Conservation (phyloP, 2,329 filamentous ascomycete genomes). For the Westerdykella sp. region DNA sequence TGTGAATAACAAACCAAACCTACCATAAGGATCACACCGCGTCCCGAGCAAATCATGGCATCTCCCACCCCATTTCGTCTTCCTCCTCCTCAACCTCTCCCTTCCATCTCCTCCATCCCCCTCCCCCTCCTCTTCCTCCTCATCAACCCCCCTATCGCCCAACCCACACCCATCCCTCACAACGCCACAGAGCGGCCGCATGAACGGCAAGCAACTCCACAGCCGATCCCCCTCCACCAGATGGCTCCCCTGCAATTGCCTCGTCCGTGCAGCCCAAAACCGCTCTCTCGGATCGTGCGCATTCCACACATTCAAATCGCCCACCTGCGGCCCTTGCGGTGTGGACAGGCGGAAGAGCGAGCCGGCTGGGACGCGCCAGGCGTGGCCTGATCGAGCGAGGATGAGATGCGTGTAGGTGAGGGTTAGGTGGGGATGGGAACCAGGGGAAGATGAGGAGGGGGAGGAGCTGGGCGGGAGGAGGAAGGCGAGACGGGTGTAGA, state of each 20-base stretch:
- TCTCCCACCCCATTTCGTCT: slow-evolving; percentile 56
- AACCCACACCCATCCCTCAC: slow-evolving; percentile 54
- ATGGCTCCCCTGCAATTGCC: slow-evolving; percentile 72
- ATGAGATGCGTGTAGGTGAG: slow-evolving; percentile 42
- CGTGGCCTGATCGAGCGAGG: slow-evolving; percentile 65
- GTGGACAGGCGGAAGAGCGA: slow-evolving; percentile 68
- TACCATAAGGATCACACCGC: slow-evolving; percentile 70
- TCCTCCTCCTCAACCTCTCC: slow-evolving; percentile 28
- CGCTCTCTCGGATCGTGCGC: slow-evolving; percentile 67
- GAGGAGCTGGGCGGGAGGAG: slow-evolving; percentile 2
- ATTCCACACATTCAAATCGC: slow-evolving; percentile 80
- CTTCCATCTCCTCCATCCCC: slow-evolving; percentile 14
- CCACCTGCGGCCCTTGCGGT: slow-evolving; percentile 64
- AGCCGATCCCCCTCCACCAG: slow-evolving; percentile 65
- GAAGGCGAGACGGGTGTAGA: slow-evolving; percentile 22
- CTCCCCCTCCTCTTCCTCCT: slow-evolving; percentile 34
- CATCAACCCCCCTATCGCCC: slow-evolving; percentile 32
- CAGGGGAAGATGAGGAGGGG: no score
- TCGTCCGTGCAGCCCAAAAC: slow-evolving; percentile 75
- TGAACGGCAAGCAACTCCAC: slow-evolving; percentile 72
- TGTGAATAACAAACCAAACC: slow-evolving; percentile 4
- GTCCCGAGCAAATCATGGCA: slow-evolving; percentile 77
- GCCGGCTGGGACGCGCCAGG: slow-evolving; percentile 65
- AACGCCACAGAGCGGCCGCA: slow-evolving; percentile 69
- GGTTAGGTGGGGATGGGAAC: slow-evolving; percentile 4